Conservation (phyloP, 768 basidiomycete species). For the Pholiota conissans region DNA sequence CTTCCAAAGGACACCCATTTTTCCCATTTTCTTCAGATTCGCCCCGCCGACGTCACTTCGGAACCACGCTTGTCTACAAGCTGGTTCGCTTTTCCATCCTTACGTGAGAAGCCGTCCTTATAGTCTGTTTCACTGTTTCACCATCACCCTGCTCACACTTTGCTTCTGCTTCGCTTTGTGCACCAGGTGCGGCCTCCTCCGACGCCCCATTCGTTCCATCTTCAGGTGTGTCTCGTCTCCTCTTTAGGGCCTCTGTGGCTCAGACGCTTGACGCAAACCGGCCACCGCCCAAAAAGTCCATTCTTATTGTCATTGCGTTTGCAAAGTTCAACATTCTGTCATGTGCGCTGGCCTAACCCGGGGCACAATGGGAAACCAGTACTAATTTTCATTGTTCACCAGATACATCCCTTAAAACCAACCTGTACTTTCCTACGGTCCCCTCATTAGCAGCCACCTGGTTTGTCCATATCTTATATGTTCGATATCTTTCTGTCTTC, state of each 20-base stretch:
- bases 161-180: not conserved
- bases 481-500: conserved; percentile 19
- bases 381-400: conserved; percentile 30
- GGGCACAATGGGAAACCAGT: conserved; percentile 30
- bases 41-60: conserved; percentile 18
- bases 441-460: conserved; percentile 24
- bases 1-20: conserved; percentile 12
- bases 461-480: conserved; percentile 25
- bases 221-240: conserved; percentile 41
- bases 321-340: conserved; percentile 17
- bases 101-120: conserved; percentile 40
- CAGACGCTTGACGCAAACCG: not conserved
- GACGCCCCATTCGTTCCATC: conserved; percentile 42
- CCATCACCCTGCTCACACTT: conserved; percentile 6
- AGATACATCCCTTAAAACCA: conserved; percentile 28
- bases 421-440: conserved; percentile 4
- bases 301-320: conserved; percentile 5
- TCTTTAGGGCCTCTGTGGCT: not conserved
- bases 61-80: conserved; percentile 58
- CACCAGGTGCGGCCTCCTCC: conserved; percentile 14
- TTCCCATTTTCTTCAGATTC: conserved; percentile 14
- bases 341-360: conserved; percentile 27
- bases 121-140: conserved; percentile 4
- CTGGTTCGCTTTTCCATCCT: conserved; percentile 37
- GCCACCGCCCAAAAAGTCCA: not conserved